Percentiles rank a stretch among this genome's conserved stretches.
These are phyloP conservation scores for Talaromyces sp. DNA, from an alignment of 2,329 filamentous ascomycete species.

Conservation along the genomic window DNA sequence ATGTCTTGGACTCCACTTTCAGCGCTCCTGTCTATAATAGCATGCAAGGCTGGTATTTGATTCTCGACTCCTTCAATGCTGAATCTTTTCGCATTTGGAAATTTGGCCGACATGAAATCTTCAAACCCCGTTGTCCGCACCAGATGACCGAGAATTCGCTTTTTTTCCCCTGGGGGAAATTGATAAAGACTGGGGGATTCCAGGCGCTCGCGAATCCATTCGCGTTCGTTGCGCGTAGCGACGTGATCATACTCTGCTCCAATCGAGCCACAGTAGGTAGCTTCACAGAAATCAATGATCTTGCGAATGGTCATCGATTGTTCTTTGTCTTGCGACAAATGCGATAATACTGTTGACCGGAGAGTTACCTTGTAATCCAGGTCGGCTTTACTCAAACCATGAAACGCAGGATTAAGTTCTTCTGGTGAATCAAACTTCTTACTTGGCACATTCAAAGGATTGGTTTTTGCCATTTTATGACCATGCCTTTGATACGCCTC, in stretches of 20 bases:
- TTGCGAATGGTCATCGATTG: conserved; percentile 95
- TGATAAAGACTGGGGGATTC: conserved; percentile 93
- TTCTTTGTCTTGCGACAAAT: conserved; percentile 35
- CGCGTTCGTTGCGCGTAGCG: conserved; percentile 90
- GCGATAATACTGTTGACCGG: background rate
- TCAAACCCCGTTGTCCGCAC: conserved; percentile 99
- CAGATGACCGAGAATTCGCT: conserved; percentile 89
- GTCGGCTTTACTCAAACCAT: background rate
- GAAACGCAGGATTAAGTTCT: background rate
- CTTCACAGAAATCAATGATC: conserved; percentile 88
- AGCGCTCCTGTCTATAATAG: conserved; percentile 93
- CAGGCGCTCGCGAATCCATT: conserved; percentile 92
- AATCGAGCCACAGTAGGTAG: conserved; percentile 91
- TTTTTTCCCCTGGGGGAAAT: conserved; percentile 48
- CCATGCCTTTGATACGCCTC: conserved; percentile 96
- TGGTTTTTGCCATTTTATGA: conserved; percentile 95
- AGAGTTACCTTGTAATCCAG: background rate
- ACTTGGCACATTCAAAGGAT: conserved; percentile 88
- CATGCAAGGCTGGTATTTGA: conserved; percentile 97
- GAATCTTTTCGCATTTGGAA: conserved; percentile 98
- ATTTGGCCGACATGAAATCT: conserved; percentile 90
- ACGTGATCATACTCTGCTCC: conserved; percentile 99
- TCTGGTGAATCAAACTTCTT: conserved; percentile 80
- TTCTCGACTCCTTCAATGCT: conserved; percentile 96
- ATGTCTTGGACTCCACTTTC: conserved; percentile 98